Evolutionary conservation across 371 early-diverging fungal genomes (phyloP), one percentile per base, ranked within the genome.

Genomic region (Rhizopus delemar): DNA sequence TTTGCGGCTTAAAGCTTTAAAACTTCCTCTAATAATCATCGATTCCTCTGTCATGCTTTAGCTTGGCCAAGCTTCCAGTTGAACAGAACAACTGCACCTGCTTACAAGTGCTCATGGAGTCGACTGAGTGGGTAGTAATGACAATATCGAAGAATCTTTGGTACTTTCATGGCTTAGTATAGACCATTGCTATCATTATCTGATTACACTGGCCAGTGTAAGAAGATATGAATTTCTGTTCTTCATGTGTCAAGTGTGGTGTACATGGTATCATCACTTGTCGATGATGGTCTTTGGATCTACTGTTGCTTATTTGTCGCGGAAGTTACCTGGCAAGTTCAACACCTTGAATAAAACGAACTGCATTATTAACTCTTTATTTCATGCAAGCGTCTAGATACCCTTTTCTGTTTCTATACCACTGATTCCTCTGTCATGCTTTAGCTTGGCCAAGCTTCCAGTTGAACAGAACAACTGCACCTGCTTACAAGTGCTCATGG

Each of bases 41-140:
- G 49, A 49, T 49, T 49, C 3, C 49, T 49, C 29, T 49, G 49
- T 49, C 49, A 49, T 31, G 49, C 49, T 51, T 51, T 51, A 34
- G 15, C 35, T 11, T 51, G 51, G 51, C n/a, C 51, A 34, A 34
- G 28, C 51, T 51, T 34, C n/a, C 35, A 51, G 35, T 51, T 34
- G 51, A 51, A 51, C 33, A 51, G 51, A 51, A 15, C 33, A 51
- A 31, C 51, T 51, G 51, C 6, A 31, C 35, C 15, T 51, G 35
- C 8, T 51, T 51, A 35, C 12, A 3, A 34, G 35, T 35, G 35
- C 15, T 31, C 31, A 16, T 13, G 31, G 35, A 51, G 35, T 51
- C 35, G 51, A 34, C 35, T 51, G 8, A 51, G 31, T 28, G 35
- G 51, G 51, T 15, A 51, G 51, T 34, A 31, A 51, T 51, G 51